Evolutionary conservation across 345 rosid genomes (phyloP).

Genomic region (Corymbia maculata): DNA sequence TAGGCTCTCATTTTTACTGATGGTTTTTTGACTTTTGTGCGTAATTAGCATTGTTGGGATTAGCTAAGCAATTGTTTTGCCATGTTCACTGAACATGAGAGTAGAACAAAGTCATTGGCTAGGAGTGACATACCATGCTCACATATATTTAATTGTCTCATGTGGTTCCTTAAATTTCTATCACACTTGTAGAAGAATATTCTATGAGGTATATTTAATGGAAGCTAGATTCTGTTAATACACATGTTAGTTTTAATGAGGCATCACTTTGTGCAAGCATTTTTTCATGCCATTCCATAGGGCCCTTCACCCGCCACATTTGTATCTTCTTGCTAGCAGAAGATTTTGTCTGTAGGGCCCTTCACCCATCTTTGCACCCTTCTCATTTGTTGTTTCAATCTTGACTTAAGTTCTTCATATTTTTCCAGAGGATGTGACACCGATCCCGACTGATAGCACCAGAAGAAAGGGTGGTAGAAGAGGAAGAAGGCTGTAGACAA

Average conservation of each 20-base stretch:
- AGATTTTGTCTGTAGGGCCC: neutral
- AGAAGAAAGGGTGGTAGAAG: conserved; percentile 62
- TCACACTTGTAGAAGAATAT: neutral
- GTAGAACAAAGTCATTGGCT: neutral
- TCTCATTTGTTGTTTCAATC: neutral
- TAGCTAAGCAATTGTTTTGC: neutral
- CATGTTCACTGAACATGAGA: neutral
- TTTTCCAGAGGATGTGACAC: conserved; percentile 51
- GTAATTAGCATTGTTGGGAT: neutral
- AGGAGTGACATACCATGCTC: neutral
- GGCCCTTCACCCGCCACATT: neutral
- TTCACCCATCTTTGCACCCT: neutral
- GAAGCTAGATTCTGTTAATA: neutral
- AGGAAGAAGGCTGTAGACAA: conserved; percentile 43
- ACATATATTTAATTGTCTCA: neutral
- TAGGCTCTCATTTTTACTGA: neutral
- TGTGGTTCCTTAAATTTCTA: neutral
- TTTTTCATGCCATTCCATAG: neutral
- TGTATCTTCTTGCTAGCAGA: neutral
- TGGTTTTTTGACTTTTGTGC: neutral
- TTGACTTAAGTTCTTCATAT: neutral
- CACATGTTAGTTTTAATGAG: neutral
- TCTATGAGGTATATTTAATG: neutral
- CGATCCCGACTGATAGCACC: conserved; percentile 51
- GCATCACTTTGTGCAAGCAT: neutral